Percentiles rank a stretch among this genome's conserved stretches.
These are phyloP conservation scores for Emydomyces testavorans DNA, from an alignment of 2,329 filamentous ascomycete species.

Conservation along the genomic window DNA sequence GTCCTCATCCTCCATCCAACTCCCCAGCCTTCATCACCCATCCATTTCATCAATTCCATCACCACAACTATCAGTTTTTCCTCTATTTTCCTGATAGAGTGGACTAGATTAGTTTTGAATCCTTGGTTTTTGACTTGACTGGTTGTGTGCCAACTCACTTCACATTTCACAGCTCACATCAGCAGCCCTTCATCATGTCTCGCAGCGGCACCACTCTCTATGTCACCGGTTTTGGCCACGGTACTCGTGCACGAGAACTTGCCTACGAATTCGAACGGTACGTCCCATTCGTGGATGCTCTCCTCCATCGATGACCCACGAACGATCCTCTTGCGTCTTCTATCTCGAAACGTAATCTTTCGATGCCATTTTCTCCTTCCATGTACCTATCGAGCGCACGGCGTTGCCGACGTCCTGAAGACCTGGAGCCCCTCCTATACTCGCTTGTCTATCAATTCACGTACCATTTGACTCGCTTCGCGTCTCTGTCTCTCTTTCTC, in stretches of 20 bases:
- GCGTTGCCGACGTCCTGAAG: conserved; percentile 14
- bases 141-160: not conserved
- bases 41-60: conserved; percentile 1
- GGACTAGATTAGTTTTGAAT: not conserved
- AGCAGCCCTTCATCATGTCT: conserved; percentile 54
- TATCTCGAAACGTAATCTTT: conserved; percentile 15
- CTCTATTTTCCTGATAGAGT: not conserved
- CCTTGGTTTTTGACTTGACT: not conserved
- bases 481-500: not conserved
- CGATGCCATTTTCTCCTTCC: conserved; percentile 14
- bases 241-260: conserved; percentile 95
- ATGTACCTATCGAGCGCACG: conserved; percentile 13
- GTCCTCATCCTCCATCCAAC: conserved; percentile 1
- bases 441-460: conserved; percentile 6
- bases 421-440: conserved; percentile 8
- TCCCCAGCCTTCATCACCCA: not conserved
- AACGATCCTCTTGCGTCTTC: conserved; percentile 17
- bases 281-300: conserved; percentile 44
- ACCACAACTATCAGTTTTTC: not conserved
- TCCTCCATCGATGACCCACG: conserved; percentile 23
- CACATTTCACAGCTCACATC: too few species aligned
- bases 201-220: conserved; percentile 82
- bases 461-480: not conserved
- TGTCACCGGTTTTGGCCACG: conserved; percentile 97
- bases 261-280: conserved; percentile 99